phyloP scores from a whole-genome alignment of 192 early-diverging fungal species.

The Coemansia sp. region DNA sequence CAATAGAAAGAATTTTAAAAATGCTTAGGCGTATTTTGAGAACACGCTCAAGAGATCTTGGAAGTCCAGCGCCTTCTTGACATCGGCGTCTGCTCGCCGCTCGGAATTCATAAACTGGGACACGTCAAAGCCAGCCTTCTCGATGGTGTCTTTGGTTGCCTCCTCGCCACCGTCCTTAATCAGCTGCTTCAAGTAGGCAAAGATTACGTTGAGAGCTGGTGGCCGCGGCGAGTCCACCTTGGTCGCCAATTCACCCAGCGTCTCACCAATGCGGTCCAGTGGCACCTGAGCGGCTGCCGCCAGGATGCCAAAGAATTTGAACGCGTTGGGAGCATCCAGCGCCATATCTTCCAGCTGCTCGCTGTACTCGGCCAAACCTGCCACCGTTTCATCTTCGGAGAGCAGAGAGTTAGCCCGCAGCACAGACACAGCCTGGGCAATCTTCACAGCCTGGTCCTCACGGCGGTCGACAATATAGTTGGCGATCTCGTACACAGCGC shows the following conservation, averaged over 20 bases:
- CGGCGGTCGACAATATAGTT: slow-evolving; percentile 65
- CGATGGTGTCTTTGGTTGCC: slow-evolving; percentile 30
- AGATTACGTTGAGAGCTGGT: slow-evolving; percentile 27
- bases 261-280: slow-evolving; percentile 43
- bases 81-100: slow-evolving; percentile 28
- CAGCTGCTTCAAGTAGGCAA: slow-evolving; percentile 38
- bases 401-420: slow-evolving; percentile 52
- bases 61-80: slow-evolving; percentile 27
- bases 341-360: slow-evolving; percentile 71
- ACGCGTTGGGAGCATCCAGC: slow-evolving; percentile 69
- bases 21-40: slow-evolving; percentile 20
- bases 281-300: slow-evolving; percentile 59
- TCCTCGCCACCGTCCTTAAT: slow-evolving; percentile 24
- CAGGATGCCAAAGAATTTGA: slow-evolving; percentile 63
- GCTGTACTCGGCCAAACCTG: slow-evolving; percentile 56
- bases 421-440: slow-evolving; percentile 54
- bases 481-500: slow-evolving; percentile 59
- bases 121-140: slow-evolving; percentile 44
- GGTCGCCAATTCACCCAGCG: slow-evolving; percentile 44
- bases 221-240: slow-evolving; percentile 19
- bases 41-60: slow-evolving; percentile 34
- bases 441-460: slow-evolving; percentile 56
- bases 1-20: neutral
- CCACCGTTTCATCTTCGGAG: slow-evolving; percentile 54
- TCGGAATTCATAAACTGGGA: slow-evolving; percentile 33